Evolutionary conservation across 2,329 filamentous ascomycete genomes (phyloP), one percentile per base, ranked within the genome.

Genomic region (Sporothrix curviconia): DNA sequence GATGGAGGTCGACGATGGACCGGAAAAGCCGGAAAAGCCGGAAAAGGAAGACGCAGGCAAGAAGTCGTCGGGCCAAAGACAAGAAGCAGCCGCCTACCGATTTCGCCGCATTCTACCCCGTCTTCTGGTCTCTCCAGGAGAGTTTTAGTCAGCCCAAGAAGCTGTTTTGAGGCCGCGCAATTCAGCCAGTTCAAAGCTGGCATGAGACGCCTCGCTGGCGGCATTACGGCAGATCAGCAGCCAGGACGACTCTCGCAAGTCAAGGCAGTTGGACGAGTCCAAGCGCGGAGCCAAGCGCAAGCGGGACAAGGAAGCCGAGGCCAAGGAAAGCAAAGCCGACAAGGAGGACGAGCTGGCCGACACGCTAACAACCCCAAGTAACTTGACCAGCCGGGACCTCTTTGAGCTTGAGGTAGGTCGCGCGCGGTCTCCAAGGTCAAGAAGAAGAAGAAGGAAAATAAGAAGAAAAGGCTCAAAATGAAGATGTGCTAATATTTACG

Each of bases 321-420:
- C 14, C 30, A 55, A 46, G 15, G 54, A 40, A 43, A 14, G 9
- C 42, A 56, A 40, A 17, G 53, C 39, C 1, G 78, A 80, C 11
- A 78, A 78, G 42, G 58, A 58, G 7, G 78, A 83, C 53, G 81
- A 82, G 7, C 74, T 85, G 52, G 79, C 84, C 24, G 87, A 84
- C 67, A 85, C 83, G 24, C 97, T n/a, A n/a, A 96, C 74, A 99
- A 99, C 66, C 92, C 95, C 1, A 99, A 97, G 69, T 99, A 99
- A n/a, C 69, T 80, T 99, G 17, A 99, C 94, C n/a, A 97, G 92
- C 70, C 83, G 88, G 63, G 95, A 99, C 69, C 78, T 99, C 1
- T 99, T 99, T 71, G 90, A 95, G 66, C 82, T 99, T 46, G 94
- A 99, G 80, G 88, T 90, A 78, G n/a, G 55, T 24, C 19, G 5